Evolutionary conservation across 2,329 filamentous ascomycete genomes (phyloP), one percentile per base, ranked within the genome.

Genomic region (Sporothrix brasiliensis): DNA sequence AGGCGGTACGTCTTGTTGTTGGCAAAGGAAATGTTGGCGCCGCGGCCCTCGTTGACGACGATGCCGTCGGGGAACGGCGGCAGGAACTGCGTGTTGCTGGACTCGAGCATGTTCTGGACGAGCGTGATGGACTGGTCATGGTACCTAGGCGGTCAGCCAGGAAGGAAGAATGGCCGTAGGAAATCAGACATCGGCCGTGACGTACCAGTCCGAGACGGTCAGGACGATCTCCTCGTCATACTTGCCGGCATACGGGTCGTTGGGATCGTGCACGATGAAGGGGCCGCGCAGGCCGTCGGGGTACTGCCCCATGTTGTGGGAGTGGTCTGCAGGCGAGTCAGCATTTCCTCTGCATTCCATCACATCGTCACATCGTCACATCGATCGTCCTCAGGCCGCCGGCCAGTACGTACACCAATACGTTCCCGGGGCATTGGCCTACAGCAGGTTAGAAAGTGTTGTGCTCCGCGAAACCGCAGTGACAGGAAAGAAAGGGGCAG

Each of bases 211-310:
- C 81, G 81, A 78, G 1, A 89, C 75, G 0, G 85, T 86, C n/a
- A 91, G 73, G 1, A 87, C 80, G 21, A 87, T 77, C 76, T 91
- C 87, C 61, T 88, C 84, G 58, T 89, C 87, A 71, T 86, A 88
- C 39, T 83, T 75, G 63, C 79, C 80, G 11, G 78, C 75, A 75
- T 86, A 88, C 0, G 87, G 87, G 39, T 86, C 81, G 0, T 83
- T 77, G 0, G 83, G 83, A 74, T 90, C 88, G 67, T 88, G 83
- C 14, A 91, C 82, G 69, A 91, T 86, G 54, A 91, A 75, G 0
- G 87, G 80, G 1, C 87, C 88, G 21, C 88, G 86, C 58, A 90
- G 81, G n/a, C 89, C 89, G 76, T 91, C 89, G 0, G 88, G 87
- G 74, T 90, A 91, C 75, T 90, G 88, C 1, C 84, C 87, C 79